Conservation (phyloP, 192 early-diverging fungal species). For the Cetraspora pellucida region DNA sequence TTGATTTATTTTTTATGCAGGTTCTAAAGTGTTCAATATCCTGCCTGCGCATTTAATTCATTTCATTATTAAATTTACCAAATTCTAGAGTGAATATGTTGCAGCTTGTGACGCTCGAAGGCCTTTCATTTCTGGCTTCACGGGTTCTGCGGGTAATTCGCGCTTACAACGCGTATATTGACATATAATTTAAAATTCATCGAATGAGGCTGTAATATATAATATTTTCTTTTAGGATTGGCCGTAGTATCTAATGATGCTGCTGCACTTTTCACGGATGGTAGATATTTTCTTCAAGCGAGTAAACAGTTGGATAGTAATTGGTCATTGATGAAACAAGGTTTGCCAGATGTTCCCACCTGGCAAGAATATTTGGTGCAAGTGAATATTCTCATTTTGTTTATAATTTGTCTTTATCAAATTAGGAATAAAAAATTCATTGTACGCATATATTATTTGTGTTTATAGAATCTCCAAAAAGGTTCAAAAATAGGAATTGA, state of each 20-base stretch:
- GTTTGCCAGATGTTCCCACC: slow-evolving; percentile 82
- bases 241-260: slow-evolving; percentile 80
- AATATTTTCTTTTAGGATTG: slow-evolving; percentile 52
- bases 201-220: not conserved
- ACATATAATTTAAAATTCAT: not conserved
- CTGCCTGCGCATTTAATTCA: not conserved
- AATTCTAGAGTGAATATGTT: slow-evolving; percentile 90
- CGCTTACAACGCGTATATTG: not conserved
- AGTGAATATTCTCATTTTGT: slow-evolving; percentile 46
- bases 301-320: slow-evolving; percentile 86
- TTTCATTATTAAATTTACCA: not conserved
- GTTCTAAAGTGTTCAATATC: not conserved
- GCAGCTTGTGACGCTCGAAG: slow-evolving; percentile 87
- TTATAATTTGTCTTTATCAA: not conserved
- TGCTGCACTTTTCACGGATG: slow-evolving; percentile 95
- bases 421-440: not conserved
- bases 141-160: slow-evolving; percentile 86
- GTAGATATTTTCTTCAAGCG: slow-evolving; percentile 97
- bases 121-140: slow-evolving; percentile 91
- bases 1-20: not conserved
- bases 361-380: slow-evolving; percentile 87
- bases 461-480: slow-evolving; percentile 59
- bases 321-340: slow-evolving; percentile 95
- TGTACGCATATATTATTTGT: not conserved
- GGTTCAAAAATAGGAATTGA: slow-evolving; percentile 91